Conservation (phyloP, 2,329 filamentous ascomycete genomes). For the Bisporella sp. region DNA sequence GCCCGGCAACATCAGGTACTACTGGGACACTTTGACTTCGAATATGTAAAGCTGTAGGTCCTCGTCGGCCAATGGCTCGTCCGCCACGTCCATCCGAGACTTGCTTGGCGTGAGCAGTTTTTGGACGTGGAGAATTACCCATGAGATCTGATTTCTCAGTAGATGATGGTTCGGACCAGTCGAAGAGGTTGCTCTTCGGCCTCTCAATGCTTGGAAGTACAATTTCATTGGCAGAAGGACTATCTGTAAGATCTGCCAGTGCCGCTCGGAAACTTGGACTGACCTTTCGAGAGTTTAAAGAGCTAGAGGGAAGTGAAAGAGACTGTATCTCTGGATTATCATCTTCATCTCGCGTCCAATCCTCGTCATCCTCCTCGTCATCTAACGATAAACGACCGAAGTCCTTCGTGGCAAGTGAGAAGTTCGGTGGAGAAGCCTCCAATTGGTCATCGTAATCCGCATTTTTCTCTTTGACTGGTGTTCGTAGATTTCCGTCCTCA, state of each 20-base stretch:
- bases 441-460: conserved; percentile 13
- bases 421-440: conserved; percentile 25
- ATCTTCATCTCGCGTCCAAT: conserved; percentile 49
- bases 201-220: conserved; percentile 35
- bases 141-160: conserved; percentile 55
- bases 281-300: conserved; percentile 45
- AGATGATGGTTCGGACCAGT: conserved; percentile 64
- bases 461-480: conserved; percentile 10
- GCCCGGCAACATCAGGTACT: conserved; percentile 50
- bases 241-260: conserved; percentile 46
- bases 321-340: conserved; percentile 48
- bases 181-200: conserved; percentile 64
- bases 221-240: conserved; percentile 31
- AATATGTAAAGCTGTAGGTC: conserved; percentile 59
- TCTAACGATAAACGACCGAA: conserved; percentile 49
- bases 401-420: conserved; percentile 29
- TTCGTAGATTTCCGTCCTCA: conserved; percentile 11
- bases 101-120: conserved; percentile 72
- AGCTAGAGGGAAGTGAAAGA: conserved; percentile 50
- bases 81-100: conserved; percentile 64
- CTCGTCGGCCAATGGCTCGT: conserved; percentile 58
- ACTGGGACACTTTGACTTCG: conserved; percentile 78
- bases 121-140: conserved; percentile 56
- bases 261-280: conserved; percentile 48
- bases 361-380: conserved; percentile 57